These are phyloP conservation scores for Salix dunnii DNA, from an alignment of 345 rosid genomes.

Conservation along the genomic window DNA sequence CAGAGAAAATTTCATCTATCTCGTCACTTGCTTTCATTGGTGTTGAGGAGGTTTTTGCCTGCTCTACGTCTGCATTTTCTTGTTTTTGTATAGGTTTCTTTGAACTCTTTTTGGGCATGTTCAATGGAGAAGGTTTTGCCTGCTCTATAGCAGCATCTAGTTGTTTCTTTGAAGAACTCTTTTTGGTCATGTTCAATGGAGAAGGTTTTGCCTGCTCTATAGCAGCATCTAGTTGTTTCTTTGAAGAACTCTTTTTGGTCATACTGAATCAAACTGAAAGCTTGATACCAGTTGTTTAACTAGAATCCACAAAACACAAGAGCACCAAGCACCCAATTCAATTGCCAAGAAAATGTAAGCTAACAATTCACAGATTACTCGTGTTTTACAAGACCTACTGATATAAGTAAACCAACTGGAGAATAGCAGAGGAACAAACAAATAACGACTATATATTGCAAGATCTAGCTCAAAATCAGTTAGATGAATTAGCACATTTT, in stretches of 20 bases:
- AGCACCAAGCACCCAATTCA: neutral
- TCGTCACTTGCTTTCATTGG: slow-evolving; percentile 27
- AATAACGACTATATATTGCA: too few relatives aligned
- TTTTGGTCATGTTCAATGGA: slow-evolving; percentile 15
- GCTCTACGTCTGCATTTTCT: slow-evolving; percentile 12
- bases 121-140: slow-evolving; percentile 17
- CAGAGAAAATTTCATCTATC: slow-evolving; percentile 48
- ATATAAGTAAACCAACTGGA: neutral
- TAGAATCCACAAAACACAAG: neutral
- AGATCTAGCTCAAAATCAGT: neutral
- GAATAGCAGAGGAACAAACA: neutral
- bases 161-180: slow-evolving; percentile 23
- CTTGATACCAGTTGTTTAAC: neutral
- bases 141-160: slow-evolving; percentile 10
- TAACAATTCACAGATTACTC: neutral
- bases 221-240: slow-evolving; percentile 12
- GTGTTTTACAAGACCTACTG: too few relatives aligned
- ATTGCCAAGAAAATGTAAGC: neutral
- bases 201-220: slow-evolving; percentile 19
- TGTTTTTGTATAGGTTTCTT: slow-evolving; percentile 1
- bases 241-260: slow-evolving; percentile 27
- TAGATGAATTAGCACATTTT: neutral
- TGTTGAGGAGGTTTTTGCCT: slow-evolving; percentile 21
- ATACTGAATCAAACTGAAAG: neutral
- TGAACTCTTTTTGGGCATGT: slow-evolving; percentile 24